These are phyloP conservation scores for Fusarium fujikuroi DNA, from an alignment of 2,329 filamentous ascomycete species.

Conservation along the genomic window DNA sequence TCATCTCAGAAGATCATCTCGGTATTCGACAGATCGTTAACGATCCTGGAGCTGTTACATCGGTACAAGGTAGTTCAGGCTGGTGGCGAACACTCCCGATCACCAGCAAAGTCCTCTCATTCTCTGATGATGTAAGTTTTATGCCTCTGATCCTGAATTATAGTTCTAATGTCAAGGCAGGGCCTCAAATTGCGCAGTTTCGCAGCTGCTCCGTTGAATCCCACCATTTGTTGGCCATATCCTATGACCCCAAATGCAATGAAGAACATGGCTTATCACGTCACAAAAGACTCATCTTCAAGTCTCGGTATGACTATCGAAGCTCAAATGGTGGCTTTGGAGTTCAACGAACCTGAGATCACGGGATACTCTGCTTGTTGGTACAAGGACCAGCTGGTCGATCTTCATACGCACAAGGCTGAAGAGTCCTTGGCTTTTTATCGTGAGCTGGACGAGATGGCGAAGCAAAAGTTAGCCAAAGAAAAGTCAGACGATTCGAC, in stretches of 20 bases:
- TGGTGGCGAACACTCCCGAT: slow-evolving; percentile 30
- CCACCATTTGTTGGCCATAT: slow-evolving; percentile 10
- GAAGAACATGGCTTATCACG: slow-evolving; percentile 2
- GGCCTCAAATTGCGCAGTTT: slow-evolving; percentile 24
- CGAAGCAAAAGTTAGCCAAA: background rate
- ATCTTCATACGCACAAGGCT: slow-evolving; percentile 7
- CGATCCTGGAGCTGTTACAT: background rate
- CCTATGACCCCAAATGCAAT: slow-evolving; percentile 4
- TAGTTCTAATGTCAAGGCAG: slow-evolving; percentile 4
- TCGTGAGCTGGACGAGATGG: background rate
- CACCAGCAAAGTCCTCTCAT: background rate
- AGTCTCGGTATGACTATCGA: background rate
- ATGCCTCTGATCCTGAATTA: fast-evolving
- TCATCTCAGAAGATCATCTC: slow-evolving; percentile 25
- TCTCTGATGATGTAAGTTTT: slow-evolving; percentile 18
- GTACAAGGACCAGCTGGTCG: background rate
- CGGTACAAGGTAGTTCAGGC: background rate
- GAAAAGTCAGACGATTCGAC: background rate
- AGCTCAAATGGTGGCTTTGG: slow-evolving; percentile 12
- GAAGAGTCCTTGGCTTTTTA: slow-evolving; percentile 16
- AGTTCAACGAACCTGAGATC: slow-evolving; percentile 12
- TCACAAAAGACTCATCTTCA: background rate
- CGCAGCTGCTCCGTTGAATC: background rate
- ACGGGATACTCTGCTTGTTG: slow-evolving; percentile 27
- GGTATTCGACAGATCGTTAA: slow-evolving; percentile 21